Conservation (phyloP, 2,329 filamentous ascomycete species). For the Arachnopeziza araneosa region DNA sequence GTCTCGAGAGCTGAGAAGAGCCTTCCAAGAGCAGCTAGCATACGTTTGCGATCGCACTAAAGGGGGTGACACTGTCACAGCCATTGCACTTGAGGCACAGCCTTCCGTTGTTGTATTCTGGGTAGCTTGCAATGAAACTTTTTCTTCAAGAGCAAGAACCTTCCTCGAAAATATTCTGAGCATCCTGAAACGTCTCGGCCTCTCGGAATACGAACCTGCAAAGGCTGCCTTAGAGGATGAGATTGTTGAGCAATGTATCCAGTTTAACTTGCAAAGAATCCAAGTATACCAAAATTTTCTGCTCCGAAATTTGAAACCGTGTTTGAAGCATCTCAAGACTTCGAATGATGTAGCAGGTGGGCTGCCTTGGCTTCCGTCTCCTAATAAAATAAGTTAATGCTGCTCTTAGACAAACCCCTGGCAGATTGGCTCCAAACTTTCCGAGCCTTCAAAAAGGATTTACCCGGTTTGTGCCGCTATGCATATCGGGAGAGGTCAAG, state of each 20-base stretch:
- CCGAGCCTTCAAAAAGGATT: slow-evolving; percentile 5
- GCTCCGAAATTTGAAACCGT: slow-evolving; percentile 1
- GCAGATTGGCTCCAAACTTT: slow-evolving; percentile 8
- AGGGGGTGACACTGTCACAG: slow-evolving; percentile 14
- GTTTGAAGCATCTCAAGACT: slow-evolving; percentile 4
- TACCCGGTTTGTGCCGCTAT: slow-evolving; percentile 7
- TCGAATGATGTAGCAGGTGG: not conserved
- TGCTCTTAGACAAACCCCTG: not conserved
- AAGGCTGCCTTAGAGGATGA: slow-evolving; percentile 4
- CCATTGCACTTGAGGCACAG: slow-evolving; percentile 9
- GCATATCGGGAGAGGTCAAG: slow-evolving; percentile 8
- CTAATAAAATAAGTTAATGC: not conserved
- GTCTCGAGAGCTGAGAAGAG: not conserved
- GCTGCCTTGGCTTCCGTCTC: not conserved
- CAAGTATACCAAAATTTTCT: slow-evolving; percentile 8
- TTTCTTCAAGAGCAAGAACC: not conserved
- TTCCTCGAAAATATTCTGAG: slow-evolving; percentile 10
- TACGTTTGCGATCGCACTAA: slow-evolving; percentile 12
- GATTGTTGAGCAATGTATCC: slow-evolving; percentile 6
- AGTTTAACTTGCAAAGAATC: slow-evolving; percentile 9
- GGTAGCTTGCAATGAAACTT: slow-evolving; percentile 37
- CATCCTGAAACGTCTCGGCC: slow-evolving; percentile 6
- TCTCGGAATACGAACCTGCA: slow-evolving; percentile 2
- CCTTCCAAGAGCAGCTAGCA: slow-evolving; percentile 10
- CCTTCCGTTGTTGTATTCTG: slow-evolving; percentile 35